phyloP scores from a whole-genome alignment of 2,329 filamentous ascomycete species.

The Sarocladium strictum region DNA sequence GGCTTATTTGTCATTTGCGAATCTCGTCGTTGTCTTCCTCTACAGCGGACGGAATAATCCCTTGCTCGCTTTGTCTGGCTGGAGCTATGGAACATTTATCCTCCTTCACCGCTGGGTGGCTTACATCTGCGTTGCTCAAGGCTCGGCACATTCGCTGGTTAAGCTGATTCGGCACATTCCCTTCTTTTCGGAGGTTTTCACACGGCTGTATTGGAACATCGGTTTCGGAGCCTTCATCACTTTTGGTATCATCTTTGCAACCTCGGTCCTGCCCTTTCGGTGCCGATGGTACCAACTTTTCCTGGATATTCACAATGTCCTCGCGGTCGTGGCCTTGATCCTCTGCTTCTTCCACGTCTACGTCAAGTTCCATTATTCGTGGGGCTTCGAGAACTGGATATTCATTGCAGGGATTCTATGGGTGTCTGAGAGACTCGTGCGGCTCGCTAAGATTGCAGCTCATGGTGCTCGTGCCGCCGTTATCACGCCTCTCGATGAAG shows the following conservation, averaged over 20 bases:
- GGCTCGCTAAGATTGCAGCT: constrained; percentile 13
- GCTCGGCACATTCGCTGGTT: constrained; percentile 34
- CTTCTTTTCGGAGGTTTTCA: constrained; percentile 12
- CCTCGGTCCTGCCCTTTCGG: constrained; percentile 30
- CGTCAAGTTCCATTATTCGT: constrained; percentile 27
- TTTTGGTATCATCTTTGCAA: constrained; percentile 21
- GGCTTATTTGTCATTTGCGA: constrained; percentile 31
- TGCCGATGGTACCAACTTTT: constrained; percentile 35
- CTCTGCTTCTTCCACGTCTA: constrained; percentile 33
- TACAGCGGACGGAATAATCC: constrained; percentile 38
- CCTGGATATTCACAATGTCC: constrained; percentile 31
- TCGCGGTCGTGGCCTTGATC: constrained; percentile 32
- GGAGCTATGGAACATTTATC: constrained; percentile 39
- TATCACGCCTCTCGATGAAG: constrained; percentile 17
- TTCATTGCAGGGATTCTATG: constrained; percentile 20
- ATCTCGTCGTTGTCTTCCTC: constrained; percentile 32
- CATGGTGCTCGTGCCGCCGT: constrained; percentile 16
- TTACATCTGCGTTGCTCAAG: constrained; percentile 33
- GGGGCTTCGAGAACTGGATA: constrained; percentile 34
- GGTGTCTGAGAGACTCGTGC: constrained; percentile 18
- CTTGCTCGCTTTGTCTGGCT: constrained; percentile 37
- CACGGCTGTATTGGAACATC: constrained; percentile 29
- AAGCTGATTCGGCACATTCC: constrained; percentile 20
- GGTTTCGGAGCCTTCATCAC: constrained; percentile 32
- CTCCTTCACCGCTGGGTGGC: constrained; percentile 43